Evolutionary conservation across 176 grass and related monocot genomes (phyloP).

Genomic region (Zoysia pacifica): DNA sequence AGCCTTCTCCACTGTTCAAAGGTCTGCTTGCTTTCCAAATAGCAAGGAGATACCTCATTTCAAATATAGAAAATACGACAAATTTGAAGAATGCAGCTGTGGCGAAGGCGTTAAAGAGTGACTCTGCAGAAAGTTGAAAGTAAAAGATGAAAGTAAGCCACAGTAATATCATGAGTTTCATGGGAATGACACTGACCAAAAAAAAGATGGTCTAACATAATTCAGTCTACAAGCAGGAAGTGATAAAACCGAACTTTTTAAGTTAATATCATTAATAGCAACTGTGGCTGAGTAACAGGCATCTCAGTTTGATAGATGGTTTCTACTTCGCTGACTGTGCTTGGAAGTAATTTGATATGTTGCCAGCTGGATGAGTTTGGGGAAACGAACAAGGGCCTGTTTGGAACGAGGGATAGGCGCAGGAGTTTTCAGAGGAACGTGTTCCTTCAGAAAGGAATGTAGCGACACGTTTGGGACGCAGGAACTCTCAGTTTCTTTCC

Average conservation of each 20-base stretch:
- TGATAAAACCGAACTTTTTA: not conserved
- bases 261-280: slow-evolving; percentile 9
- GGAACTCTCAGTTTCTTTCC: too few relatives aligned
- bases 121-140: slow-evolving; percentile 63
- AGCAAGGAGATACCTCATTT: slow-evolving; percentile 97
- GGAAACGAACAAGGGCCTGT: too few relatives aligned
- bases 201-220: not conserved
- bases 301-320: not conserved
- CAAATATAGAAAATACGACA: slow-evolving; percentile 98
- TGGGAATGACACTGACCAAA: not conserved
- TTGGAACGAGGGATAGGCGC: too few relatives aligned
- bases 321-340: too few relatives aligned
- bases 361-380: too few relatives aligned
- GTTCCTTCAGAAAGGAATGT: too few relatives aligned
- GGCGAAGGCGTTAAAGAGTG: slow-evolving; percentile 96
- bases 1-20: slow-evolving; percentile 84
- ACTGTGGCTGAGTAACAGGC: not conserved
- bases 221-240: too few relatives aligned
- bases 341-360: too few relatives aligned
- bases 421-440: too few relatives aligned
- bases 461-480: too few relatives aligned
- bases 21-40: slow-evolving; percentile 99
- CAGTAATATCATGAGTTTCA: not conserved
- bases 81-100: slow-evolving; percentile 99
- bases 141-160: slow-evolving; percentile 9